Base-by-base conservation (phyloP, 2,329 filamentous ascomycete species). In the Chrysosphaeria jannelii region DNA sequence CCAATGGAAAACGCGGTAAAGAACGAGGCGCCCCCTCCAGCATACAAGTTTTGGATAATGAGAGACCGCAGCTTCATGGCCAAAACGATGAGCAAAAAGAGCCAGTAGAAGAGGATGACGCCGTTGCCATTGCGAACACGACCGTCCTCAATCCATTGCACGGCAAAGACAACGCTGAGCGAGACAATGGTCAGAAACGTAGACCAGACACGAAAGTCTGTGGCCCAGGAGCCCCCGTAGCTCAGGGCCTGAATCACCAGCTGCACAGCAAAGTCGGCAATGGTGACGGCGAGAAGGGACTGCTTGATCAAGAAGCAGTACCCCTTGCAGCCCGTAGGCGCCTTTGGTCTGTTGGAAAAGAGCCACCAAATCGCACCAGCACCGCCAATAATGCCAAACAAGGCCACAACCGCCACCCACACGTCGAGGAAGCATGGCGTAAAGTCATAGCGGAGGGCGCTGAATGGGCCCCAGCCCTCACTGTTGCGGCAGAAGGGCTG, bases 381-480 rank as follows among this genome's bases (percentile, higher is more conserved):
- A 27, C 85, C 85, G 31, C 68, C 56, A 13, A 91, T 26, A 13
- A 91, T 51, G 10, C 81, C 79, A 47, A 69, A 88, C 9, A 53
- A 54, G 6, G 75, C 74, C 14, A 90, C 72, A 2, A 56, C 47
- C 16, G 71, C 62, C 28, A 93, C 61, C 62, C 75, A 79, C 12
- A 89, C 61, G 41, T 97, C 88, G 36, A 93, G 65, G 40, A 97
- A 97, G 50, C 85, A 97, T 19, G 85, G 81, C 10, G 85, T 93
- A 37, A 97, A 78, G 47, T 97, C 85, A 45, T 76, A 91, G 42
- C 81, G 59, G 33, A 65, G 54, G 17, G 67, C 65, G 45, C 78
- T 91, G 40, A 97, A 41, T 12, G 85, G 85, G 1, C 88, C 88
- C 85, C 85, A 97, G 37, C 85, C 88, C 46, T 93, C 81, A 25